These are phyloP conservation scores for Candida parachauliodes DNA, from an alignment of 805 yeast genomes.

Conservation along the genomic window DNA sequence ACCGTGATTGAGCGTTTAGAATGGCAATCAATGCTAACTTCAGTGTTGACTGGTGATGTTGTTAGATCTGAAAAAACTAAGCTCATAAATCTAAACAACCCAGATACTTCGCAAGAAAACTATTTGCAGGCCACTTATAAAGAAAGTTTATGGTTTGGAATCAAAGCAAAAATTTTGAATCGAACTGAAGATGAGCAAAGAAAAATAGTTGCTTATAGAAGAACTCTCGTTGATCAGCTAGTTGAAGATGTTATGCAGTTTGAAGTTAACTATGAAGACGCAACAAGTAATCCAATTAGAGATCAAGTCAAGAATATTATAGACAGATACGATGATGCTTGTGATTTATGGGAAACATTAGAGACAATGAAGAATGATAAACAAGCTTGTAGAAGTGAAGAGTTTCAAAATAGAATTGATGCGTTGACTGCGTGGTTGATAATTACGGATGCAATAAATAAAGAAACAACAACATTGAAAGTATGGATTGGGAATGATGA, in stretches of 20 bases:
- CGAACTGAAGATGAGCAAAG: constrained; percentile 77
- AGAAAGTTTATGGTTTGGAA: constrained; percentile 82
- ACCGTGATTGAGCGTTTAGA: constrained; percentile 73
- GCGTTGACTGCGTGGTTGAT: constrained; percentile 84
- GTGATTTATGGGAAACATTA: constrained; percentile 73
- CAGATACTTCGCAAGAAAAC: constrained; percentile 40
- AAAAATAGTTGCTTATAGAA: constrained; percentile 59
- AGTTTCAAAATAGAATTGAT: constrained; percentile 62
- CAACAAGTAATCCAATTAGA: constrained; percentile 26
- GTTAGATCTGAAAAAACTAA: constrained; percentile 85
- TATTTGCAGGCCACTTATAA: constrained; percentile 53
- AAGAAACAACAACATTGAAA: constrained; percentile 57
- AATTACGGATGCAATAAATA: constrained; percentile 62
- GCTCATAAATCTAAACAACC: constrained; percentile 48
- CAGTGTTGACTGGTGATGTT: constrained; percentile 93
- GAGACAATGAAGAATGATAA: constrained; percentile 78
- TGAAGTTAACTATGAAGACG: constrained; percentile 46
- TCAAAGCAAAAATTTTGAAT: constrained; percentile 77
- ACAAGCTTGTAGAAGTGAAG: constrained; percentile 62
- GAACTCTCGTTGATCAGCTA: constrained; percentile 70
- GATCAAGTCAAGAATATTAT: constrained; percentile 54
- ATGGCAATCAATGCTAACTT: constrained; percentile 92
- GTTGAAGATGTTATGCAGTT: constrained; percentile 67
- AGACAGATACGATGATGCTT: constrained; percentile 60
- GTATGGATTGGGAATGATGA: constrained; percentile 85